Evolutionary conservation across 306 rosid genomes (phyloP).

Genomic region (Cicer cuneatum): DNA sequence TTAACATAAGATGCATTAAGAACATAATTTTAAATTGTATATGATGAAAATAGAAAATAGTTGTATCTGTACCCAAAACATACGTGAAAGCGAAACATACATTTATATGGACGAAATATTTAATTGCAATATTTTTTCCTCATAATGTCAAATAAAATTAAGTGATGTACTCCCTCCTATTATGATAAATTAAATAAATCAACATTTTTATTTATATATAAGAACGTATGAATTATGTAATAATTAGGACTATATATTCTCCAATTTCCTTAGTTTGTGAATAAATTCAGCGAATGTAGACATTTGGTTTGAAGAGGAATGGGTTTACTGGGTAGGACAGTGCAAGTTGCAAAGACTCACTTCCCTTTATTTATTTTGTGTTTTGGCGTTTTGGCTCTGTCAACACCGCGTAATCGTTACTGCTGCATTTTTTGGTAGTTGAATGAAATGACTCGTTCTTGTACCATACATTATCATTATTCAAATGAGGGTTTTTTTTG

Average conservation of each 20-base stretch:
- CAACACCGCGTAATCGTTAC: slow-evolving; percentile 36
- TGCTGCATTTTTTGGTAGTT: slow-evolving; percentile 5
- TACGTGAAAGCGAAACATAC: slow-evolving; percentile 41
- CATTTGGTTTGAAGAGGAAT: slow-evolving; percentile 36
- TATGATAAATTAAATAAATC: too few relatives aligned
- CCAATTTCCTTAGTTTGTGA: slow-evolving; percentile 14
- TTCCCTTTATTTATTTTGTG: not conserved
- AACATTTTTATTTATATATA: too few relatives aligned
- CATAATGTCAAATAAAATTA: not conserved
- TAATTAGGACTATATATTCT: slow-evolving; percentile 34
- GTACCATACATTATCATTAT: not conserved
- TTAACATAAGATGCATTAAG: slow-evolving; percentile 36
- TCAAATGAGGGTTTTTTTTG: too few relatives aligned
- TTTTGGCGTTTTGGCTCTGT: slow-evolving; percentile 3
- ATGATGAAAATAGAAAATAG: slow-evolving; percentile 36
- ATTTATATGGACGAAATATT: slow-evolving; percentile 32
- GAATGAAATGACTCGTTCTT: slow-evolving; percentile 2
- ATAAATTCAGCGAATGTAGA: slow-evolving; percentile 39
- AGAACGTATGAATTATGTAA: not conserved
- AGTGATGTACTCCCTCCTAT: too few relatives aligned
- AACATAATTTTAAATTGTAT: slow-evolving; percentile 26
- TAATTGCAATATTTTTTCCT: not conserved
- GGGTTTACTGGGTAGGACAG: slow-evolving; percentile 42
- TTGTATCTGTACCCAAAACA: slow-evolving; percentile 12
- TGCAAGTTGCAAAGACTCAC: slow-evolving; percentile 50